phyloP scores from a whole-genome alignment of 2,329 filamentous ascomycete genomes.

The Diaporthe amygdali region DNA sequence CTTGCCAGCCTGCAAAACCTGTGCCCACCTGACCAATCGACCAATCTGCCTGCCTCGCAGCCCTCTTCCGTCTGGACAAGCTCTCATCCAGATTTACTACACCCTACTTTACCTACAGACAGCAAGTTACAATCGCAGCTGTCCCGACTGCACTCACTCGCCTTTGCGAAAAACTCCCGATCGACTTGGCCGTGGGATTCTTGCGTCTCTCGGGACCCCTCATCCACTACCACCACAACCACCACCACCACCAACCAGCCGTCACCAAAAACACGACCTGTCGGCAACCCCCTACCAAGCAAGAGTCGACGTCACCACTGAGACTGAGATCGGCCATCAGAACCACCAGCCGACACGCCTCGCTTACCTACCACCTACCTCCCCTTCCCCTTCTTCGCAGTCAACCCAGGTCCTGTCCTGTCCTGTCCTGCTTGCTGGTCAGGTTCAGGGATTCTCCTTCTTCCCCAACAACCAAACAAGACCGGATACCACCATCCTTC shows the following conservation, averaged over 20 bases:
- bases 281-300: too few relatives aligned
- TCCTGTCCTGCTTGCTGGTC: background rate
- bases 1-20: too few relatives aligned
- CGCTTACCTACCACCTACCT: background rate
- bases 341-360: background rate
- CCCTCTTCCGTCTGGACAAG: background rate
- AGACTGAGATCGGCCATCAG: slow-evolving; percentile 13
- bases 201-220: slow-evolving; percentile 1
- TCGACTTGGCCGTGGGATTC: background rate
- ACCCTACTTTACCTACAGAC: too few relatives aligned
- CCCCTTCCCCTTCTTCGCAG: background rate
- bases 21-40: too few relatives aligned
- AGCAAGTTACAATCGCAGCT: background rate
- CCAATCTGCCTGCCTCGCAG: too few relatives aligned
- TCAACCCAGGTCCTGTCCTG: background rate
- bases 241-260: background rate
- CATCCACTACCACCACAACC: too few relatives aligned
- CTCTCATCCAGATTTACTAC: background rate
- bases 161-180: background rate
- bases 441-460: background rate
- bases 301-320: slow-evolving; percentile 13
- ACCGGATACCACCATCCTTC: background rate
- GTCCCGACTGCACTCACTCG: background rate
- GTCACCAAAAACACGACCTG: background rate
- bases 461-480: background rate